Evolutionary conservation across 305 asterid species (phyloP).

Genomic region (Plantago rigida): DNA sequence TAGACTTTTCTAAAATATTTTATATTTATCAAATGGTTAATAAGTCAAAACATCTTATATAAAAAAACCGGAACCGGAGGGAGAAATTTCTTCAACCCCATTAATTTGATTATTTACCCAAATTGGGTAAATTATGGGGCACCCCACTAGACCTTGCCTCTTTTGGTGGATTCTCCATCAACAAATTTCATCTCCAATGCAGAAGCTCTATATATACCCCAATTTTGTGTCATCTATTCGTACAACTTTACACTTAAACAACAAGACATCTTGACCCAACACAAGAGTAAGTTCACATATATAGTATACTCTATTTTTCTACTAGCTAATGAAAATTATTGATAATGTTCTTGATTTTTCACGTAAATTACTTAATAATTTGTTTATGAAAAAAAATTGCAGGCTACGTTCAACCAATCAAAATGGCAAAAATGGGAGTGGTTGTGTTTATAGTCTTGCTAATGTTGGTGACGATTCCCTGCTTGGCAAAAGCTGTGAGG

Average conservation of each 20-base stretch:
- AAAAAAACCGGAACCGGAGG: too few species aligned
- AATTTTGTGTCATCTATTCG: background rate
- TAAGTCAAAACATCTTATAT: too few species aligned
- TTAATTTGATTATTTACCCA: conserved; percentile 8
- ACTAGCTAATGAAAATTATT: too few species aligned
- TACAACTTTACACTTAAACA: background rate
- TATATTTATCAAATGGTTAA: too few species aligned
- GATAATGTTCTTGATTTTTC: too few species aligned
- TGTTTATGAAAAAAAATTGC: too few species aligned
- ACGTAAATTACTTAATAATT: too few species aligned
- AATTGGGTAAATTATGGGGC: conserved; percentile 22
- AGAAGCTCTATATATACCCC: conserved; percentile 4
- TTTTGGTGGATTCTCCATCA: conserved; percentile 31
- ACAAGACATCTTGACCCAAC: background rate
- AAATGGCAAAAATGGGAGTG: conserved; percentile 22
- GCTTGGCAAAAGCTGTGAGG: conserved; percentile 21
- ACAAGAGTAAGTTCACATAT: background rate
- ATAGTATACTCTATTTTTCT: too few species aligned
- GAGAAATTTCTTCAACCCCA: conserved; percentile 22
- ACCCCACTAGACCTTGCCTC: conserved; percentile 41
- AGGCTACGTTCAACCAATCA: too few species aligned
- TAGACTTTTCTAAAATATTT: too few species aligned
- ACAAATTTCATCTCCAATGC: conserved; percentile 17
- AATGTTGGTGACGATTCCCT: conserved; percentile 18
- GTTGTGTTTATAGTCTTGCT: conserved; percentile 8